phyloP scores from a whole-genome alignment of 495 filamentous ascomycete genomes.

The Hypomontagnella monticulosa region DNA sequence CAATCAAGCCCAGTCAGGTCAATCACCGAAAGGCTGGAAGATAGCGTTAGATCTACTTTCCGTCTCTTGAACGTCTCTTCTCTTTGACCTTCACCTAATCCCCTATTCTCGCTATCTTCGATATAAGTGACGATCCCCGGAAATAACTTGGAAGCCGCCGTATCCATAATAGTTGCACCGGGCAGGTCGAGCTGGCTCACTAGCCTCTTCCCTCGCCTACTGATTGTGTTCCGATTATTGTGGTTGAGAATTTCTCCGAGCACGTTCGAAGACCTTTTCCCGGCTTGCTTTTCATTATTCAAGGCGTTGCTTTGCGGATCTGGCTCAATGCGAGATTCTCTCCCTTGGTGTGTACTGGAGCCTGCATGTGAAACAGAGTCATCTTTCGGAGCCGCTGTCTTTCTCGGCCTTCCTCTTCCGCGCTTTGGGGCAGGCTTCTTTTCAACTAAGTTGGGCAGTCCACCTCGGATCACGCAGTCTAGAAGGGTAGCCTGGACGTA shows the following conservation, averaged over 20 bases:
- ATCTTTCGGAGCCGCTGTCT: background rate
- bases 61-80: background rate
- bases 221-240: background rate
- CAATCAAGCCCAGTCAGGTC: conserved; percentile 11
- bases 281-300: background rate
- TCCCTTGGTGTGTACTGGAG: background rate
- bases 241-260: background rate
- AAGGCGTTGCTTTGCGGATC: too few relatives aligned
- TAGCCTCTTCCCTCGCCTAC: background rate
- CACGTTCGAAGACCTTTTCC: background rate
- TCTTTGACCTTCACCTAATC: background rate
- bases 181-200: background rate
- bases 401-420: conserved; percentile 10
- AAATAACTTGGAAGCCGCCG: background rate
- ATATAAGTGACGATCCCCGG: background rate
- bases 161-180: background rate
- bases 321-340: background rate
- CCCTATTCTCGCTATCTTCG: background rate
- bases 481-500: conserved; percentile 31
- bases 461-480: conserved; percentile 29
- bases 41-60: background rate
- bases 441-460: conserved; percentile 10
- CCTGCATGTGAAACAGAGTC: too few relatives aligned
- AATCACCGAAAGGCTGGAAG: background rate
- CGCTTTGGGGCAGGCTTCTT: background rate